Base-by-base conservation (phyloP, 257 asterid species). In the Solanum habrochaites region DNA sequence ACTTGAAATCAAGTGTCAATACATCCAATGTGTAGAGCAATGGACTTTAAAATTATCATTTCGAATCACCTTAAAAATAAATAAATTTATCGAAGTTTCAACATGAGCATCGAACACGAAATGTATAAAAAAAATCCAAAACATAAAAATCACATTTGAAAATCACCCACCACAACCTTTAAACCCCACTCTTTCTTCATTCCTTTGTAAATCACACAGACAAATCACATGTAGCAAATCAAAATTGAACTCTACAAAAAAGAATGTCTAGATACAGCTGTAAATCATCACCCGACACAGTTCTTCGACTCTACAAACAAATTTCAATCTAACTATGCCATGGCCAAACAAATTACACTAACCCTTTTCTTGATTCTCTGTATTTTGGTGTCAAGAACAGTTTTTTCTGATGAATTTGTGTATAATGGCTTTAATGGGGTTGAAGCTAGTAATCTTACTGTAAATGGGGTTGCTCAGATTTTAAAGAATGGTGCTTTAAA, bases 391-490 rank as follows among this genome's bases (percentile, higher is more conserved):
- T 89, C 92, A 62, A 92, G 83, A 82, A 88, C 52, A 58, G 92
- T 42, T 45, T 78, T 86, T 88, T 85, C 91, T 86, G 90, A 87
- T 47, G 93, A 91, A 71, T 93, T 95, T 89, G 47, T 85, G 21
- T 93, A 91, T 87, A 42, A 72, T 23, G 98, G 98, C 31, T 95
- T 94, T 88, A 85, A 83, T 82, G 91, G 87, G 75, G 90, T 42
- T 27, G 89, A 67, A 66, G 85, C 83, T 27, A 42, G 82, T 42
- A 81, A 87, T 52, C 62, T 95, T 12, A 77, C 72, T 37, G 88
- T 95, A 11, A 80, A 90, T 77, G 98, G 97, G 13, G 90, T 85
- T 31, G 94, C 98, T 47, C 72, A 90, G 62, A 89, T 95, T 16
- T 88, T 90, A 82, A 42, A 83, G 1, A 91, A 87, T 87, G 98